Percentiles rank a stretch among this genome's conserved stretches.
phyloP scores from a whole-genome alignment of 2,329 filamentous ascomycete species.

The Acephala macrosclerotiorum region DNA sequence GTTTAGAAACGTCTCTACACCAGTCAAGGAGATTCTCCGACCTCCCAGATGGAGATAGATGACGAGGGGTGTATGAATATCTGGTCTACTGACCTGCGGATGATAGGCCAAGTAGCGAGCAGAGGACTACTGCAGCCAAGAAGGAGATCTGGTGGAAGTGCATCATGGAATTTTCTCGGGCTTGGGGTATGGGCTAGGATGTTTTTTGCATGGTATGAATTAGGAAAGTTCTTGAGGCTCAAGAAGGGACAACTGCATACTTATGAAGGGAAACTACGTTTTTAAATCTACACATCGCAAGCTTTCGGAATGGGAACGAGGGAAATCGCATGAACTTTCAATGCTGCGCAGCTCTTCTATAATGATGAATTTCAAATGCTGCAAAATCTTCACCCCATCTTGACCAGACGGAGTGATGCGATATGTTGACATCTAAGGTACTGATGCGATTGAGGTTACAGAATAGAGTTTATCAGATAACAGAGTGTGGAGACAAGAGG shows the following conservation, averaged over 20 bases:
- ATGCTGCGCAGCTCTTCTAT: background rate
- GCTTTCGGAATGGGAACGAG: background rate
- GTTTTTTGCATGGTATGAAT: background rate
- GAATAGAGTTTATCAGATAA: background rate
- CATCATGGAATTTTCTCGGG: slow-evolving; percentile 14
- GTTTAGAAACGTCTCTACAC: background rate
- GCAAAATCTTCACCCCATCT: background rate
- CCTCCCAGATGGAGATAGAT: background rate
- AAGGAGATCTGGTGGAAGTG: slow-evolving; percentile 11
- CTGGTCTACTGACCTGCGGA: slow-evolving; percentile 9
- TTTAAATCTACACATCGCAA: background rate
- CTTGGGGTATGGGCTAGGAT: background rate
- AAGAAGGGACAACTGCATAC: background rate
- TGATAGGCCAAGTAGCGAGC: slow-evolving; percentile 14
- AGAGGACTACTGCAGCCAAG: slow-evolving; percentile 14
- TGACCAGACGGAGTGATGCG: background rate
- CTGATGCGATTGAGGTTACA: background rate
- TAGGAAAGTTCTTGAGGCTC: background rate
- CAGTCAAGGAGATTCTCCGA: background rate
- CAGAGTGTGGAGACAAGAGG: background rate
- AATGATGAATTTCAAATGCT: background rate
- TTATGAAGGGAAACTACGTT: slow-evolving; percentile 1
- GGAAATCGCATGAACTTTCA: slow-evolving; percentile 5
- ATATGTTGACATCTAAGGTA: background rate
- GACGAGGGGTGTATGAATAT: slow-evolving; percentile 7